Percentiles rank a stretch among this genome's conserved stretches.
These are phyloP conservation scores for Inga leiocalycina DNA, from an alignment of 306 rosid genomes.

Conservation along the genomic window DNA sequence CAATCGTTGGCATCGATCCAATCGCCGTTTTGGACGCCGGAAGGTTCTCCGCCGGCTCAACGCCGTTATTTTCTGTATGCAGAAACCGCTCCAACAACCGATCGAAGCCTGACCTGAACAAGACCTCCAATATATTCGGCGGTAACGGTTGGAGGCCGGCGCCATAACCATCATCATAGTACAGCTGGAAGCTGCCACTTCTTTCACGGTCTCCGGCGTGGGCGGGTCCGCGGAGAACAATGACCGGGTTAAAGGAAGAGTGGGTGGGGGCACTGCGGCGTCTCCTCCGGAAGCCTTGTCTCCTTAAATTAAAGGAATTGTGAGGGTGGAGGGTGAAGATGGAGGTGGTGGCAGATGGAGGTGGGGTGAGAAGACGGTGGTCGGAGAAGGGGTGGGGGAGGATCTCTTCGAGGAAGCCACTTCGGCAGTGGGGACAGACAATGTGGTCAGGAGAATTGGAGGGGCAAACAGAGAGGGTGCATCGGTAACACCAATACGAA, in stretches of 20 bases:
- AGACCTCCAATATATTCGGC: constrained; percentile 68
- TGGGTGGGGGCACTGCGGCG: constrained; percentile 59
- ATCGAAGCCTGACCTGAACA: constrained; percentile 83
- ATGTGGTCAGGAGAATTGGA: constrained; percentile 38
- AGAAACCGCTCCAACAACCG: constrained; percentile 78
- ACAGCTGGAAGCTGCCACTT: constrained; percentile 61
- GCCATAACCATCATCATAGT: constrained; percentile 76
- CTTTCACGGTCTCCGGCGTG: constrained; percentile 41
- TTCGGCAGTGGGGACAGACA: constrained; percentile 71
- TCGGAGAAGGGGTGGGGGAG: constrained; percentile 46
- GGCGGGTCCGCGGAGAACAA: constrained; percentile 68
- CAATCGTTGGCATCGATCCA: constrained; percentile 80
- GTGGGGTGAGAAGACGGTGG: constrained; percentile 32
- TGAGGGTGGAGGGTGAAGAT: constrained; percentile 33
- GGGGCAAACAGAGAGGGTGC: constrained; percentile 63
- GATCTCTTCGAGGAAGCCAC: constrained; percentile 81
- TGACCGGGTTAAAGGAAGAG: constrained; percentile 81
- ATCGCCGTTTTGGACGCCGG: constrained; percentile 85
- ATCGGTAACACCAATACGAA: constrained; percentile 92
- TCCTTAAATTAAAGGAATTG: constrained; percentile 30
- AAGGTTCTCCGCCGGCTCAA: constrained; percentile 75
- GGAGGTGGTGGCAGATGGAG: constrained; percentile 37
- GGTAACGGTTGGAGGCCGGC: constrained; percentile 80
- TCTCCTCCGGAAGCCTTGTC: constrained; percentile 55
- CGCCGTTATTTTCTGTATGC: constrained; percentile 76